Evolutionary conservation across 495 filamentous ascomycete species (phyloP).

Genomic region (Aspergillus nanangensis): DNA sequence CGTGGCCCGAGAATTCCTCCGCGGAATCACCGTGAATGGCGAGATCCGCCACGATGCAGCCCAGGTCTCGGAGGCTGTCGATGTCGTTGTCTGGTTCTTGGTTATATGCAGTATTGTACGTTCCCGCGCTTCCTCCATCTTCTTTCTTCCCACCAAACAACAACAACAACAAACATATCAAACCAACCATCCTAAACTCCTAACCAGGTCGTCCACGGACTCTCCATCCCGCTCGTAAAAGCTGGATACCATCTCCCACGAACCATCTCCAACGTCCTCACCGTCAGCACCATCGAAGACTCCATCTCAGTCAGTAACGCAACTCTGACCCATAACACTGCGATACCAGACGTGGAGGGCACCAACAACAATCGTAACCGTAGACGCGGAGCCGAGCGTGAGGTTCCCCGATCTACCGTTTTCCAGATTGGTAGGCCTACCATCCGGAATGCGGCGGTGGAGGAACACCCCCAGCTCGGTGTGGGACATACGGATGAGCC

Average conservation of each 20-base stretch:
- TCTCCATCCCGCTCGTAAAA: conserved; percentile 82
- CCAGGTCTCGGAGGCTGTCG: conserved; percentile 57
- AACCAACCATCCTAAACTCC: too few species aligned
- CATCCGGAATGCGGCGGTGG: conserved; percentile 22
- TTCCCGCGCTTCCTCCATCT: conserved; percentile 9
- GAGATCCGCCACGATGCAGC: conserved; percentile 61
- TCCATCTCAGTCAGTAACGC: conserved; percentile 27
- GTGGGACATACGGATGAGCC: conserved; percentile 27
- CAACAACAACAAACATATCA: too few species aligned
- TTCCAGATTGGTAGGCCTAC: conserved; percentile 50
- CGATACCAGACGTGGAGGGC: conserved; percentile 18
- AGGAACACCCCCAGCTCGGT: conserved; percentile 18
- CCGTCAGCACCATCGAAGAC: conserved; percentile 29
- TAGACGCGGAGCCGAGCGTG: conserved; percentile 20
- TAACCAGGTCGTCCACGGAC: conserved; percentile 72
- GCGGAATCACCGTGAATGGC: conserved; percentile 51
- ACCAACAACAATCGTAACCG: conserved; percentile 21
- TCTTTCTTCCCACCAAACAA: background rate
- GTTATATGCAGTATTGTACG: conserved; percentile 82
- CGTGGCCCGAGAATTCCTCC: conserved; percentile 64
- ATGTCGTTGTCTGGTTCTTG: conserved; percentile 81
- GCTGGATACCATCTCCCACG: conserved; percentile 74
- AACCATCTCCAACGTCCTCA: conserved; percentile 62
- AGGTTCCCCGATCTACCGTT: conserved; percentile 33
- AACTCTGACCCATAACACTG: conserved; percentile 33